phyloP scores from a whole-genome alignment of 768 basidiomycete species.

The Serendipita vermifera region DNA sequence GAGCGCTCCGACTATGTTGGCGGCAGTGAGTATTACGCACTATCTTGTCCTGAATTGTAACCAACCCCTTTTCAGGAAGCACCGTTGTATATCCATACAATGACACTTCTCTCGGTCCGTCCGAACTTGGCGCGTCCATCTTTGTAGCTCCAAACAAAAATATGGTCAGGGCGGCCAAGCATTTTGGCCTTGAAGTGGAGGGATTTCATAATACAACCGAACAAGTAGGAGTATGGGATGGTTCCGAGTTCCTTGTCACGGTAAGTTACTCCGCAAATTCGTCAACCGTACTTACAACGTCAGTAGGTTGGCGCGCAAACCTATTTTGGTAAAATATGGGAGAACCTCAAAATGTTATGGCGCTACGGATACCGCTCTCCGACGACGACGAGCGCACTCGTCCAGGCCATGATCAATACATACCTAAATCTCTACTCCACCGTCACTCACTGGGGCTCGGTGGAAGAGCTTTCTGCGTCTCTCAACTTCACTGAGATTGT shows the following conservation, averaged over 20 bases:
- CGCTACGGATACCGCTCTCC: conserved; percentile 61
- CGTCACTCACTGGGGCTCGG: conserved; percentile 45
- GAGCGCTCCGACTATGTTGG: conserved; percentile 67
- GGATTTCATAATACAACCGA: conserved; percentile 37
- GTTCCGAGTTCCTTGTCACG: conserved; percentile 49
- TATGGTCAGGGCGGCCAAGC: conserved; percentile 58
- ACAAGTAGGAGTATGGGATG: conserved; percentile 72
- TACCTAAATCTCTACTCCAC: conserved; percentile 45
- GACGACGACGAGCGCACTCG: conserved; percentile 40
- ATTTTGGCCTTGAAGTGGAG: conserved; percentile 55
- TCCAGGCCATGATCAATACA: conserved; percentile 37
- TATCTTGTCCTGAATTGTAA: neutral
- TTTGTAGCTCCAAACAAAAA: conserved; percentile 49
- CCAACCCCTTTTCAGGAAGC: conserved; percentile 40
- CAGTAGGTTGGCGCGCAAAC: conserved; percentile 22
- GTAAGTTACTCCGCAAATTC: conserved; percentile 28
- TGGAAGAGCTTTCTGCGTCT: conserved; percentile 41
- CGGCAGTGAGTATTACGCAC: conserved; percentile 49
- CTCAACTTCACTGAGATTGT: conserved; percentile 25
- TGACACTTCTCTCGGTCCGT: conserved; percentile 40
- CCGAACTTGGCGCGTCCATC: conserved; percentile 82
- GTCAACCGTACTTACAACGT: conserved; percentile 20
- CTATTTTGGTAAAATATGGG: conserved; percentile 42
- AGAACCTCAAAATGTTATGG: conserved; percentile 59
- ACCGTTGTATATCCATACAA: conserved; percentile 63